phyloP scores from a whole-genome alignment of 768 basidiomycete genomes.

The Termitomyces sp. region DNA sequence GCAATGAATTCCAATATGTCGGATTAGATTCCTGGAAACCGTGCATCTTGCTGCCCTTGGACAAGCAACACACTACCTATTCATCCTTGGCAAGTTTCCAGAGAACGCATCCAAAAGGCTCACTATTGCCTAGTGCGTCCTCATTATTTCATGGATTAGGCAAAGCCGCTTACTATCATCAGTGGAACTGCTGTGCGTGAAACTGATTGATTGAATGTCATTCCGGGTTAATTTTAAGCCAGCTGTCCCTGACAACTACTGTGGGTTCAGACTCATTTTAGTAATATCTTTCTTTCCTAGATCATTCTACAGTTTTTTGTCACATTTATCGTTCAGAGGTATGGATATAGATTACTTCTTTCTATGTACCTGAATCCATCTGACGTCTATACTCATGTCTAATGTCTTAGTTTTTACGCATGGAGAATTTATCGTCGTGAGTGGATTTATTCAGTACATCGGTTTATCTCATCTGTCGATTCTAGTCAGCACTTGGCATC shows the following conservation, averaged over 20 bases:
- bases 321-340: background rate
- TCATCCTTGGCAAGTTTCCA: background rate
- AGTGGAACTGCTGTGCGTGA: background rate
- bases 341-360: background rate
- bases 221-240: background rate
- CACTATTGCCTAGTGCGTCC: background rate
- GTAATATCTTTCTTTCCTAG: background rate
- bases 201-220: background rate
- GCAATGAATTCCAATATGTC: background rate
- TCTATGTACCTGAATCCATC: background rate
- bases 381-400: background rate
- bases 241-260: background rate
- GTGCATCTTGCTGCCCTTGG: background rate
- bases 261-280: background rate
- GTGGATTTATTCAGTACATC: background rate
- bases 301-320: background rate
- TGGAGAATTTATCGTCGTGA: background rate
- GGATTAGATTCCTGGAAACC: background rate
- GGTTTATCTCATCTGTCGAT: background rate
- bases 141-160: background rate
- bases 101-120: background rate
- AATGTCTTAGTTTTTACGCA: background rate
- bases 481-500: background rate
- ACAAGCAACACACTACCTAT: background rate
- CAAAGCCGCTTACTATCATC: background rate